Conservation (phyloP, 2,329 filamentous ascomycete species). For the Fusarium falciforme region DNA sequence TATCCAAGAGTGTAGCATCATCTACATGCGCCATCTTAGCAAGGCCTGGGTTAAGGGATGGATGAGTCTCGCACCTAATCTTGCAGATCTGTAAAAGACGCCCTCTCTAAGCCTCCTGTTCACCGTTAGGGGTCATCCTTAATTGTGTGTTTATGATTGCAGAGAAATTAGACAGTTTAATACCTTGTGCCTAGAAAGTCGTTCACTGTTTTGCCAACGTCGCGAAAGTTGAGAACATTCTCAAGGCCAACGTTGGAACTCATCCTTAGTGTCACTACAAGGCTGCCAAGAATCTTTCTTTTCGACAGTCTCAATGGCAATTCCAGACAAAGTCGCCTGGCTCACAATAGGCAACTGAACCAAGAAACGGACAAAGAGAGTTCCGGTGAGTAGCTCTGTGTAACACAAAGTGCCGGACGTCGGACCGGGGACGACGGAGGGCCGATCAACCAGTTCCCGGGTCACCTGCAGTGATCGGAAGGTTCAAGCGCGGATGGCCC, state of each 20-base stretch:
- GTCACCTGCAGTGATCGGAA: conserved; percentile 24
- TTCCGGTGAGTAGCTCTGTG: conserved; percentile 12
- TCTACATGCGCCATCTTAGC: conserved; percentile 59
- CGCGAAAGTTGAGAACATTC: conserved; percentile 77
- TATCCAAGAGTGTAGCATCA: conserved; percentile 76
- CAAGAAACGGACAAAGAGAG: conserved; percentile 1
- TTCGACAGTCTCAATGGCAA: neutral
- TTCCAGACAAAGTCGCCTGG: neutral
- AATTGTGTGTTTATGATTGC: neutral
- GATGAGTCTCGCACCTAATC: conserved; percentile 59
- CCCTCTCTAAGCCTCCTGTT: conserved; percentile 67
- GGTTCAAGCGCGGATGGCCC: conserved; percentile 18
- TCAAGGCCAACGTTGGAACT: conserved; percentile 34
- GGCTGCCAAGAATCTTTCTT: conserved; percentile 8
- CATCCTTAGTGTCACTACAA: conserved; percentile 20
- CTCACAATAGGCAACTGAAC: neutral
- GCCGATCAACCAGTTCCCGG: conserved; percentile 28
- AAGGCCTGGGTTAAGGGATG: neutral
- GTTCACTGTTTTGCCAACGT: conserved; percentile 78
- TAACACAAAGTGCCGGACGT: conserved; percentile 1
- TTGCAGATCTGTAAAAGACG: conserved; percentile 75
- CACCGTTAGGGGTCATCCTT: neutral
- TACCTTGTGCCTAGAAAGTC: conserved; percentile 66
- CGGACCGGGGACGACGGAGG: conserved; percentile 24
- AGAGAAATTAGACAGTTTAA: neutral